phyloP scores from a whole-genome alignment of 306 rosid species.

The Medicago lupulina region DNA sequence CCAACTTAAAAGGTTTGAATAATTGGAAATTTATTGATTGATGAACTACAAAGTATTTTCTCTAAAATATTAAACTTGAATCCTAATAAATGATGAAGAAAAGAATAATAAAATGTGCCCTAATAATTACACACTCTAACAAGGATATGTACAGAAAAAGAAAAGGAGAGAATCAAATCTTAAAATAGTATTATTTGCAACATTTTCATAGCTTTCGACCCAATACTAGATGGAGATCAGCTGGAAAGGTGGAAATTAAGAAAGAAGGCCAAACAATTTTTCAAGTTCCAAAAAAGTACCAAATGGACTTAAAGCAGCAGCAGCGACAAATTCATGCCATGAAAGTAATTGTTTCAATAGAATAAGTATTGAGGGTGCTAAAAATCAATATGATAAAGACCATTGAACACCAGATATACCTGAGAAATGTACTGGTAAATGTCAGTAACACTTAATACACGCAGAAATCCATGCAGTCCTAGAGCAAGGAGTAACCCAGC shows the following conservation, averaged over 20 bases:
- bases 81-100: conserved; percentile 9
- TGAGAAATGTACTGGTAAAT: conserved; percentile 84
- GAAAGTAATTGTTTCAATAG: conserved; percentile 17
- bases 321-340: conserved; percentile 8
- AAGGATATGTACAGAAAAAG: neutral
- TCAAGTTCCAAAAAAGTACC: conserved; percentile 11
- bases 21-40: neutral
- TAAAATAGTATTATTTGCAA: conserved; percentile 1
- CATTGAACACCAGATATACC: conserved; percentile 49
- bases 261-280: conserved; percentile 38
- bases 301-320: conserved; percentile 14
- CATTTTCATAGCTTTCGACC: conserved; percentile 7
- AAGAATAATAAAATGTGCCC: neutral
- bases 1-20: neutral
- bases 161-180: neutral
- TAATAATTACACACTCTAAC: conserved; percentile 3
- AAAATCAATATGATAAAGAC: conserved; percentile 29
- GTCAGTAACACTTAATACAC: conserved; percentile 73
- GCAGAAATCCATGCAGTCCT: conserved; percentile 91
- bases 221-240: neutral
- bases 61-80: neutral
- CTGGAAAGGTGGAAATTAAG: neutral
- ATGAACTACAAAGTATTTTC: neutral
- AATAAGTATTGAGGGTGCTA: conserved; percentile 18
- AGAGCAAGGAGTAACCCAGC: conserved; percentile 96